Base-by-base conservation (phyloP, 257 asterid genomes). In the Solanum verrucosum region DNA sequence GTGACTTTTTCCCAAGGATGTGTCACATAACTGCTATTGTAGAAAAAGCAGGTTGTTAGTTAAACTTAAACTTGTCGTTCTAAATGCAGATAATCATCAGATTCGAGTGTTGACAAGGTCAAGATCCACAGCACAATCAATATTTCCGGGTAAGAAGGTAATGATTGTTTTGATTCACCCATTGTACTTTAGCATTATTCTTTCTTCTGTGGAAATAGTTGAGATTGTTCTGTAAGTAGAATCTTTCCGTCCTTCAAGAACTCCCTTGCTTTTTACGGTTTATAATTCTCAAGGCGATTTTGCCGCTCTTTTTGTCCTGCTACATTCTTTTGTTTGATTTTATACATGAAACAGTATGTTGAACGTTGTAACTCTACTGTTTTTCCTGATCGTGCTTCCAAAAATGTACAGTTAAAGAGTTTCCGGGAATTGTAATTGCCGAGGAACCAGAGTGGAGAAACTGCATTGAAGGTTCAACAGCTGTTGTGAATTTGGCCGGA, bases 101-200 rank as follows among this genome's bases (percentile, higher is more conserved):
- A 94, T 97, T 82, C 94, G 92, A 87, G 98, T 96, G 59, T 91
- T 97, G 92, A 97, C 99, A 35, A 91, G 99, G 89, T 96, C 98
- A 37, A 94, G 88, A 91, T 91, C 97, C 68, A 97, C 91, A 68
- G 98, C 98, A 70, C 93, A 85, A 83, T 91, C 95, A 37, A 90
- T 93, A 91, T 97, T 96, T 92, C 96, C 98, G 88, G 99, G 99
- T 97, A 97, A 95, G 98, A 93, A 96, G 98, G 97, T 95, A 95
- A 96, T 91, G 92, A 89, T 92, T 91, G 88, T 88, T 86, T 90
- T 87, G 88, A 67, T 88, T 77, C 71, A 52, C 70, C 1, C 46
- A 46, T 15, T 75, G 27, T 34, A 71, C 85, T 7, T 11, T 6
- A 42, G 40, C 60, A 40, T 73, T 86, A 25, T 27, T 52, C 63